Evolutionary conservation across 495 filamentous ascomycete species (phyloP).

Genomic region (Venustampulla echinocandica): DNA sequence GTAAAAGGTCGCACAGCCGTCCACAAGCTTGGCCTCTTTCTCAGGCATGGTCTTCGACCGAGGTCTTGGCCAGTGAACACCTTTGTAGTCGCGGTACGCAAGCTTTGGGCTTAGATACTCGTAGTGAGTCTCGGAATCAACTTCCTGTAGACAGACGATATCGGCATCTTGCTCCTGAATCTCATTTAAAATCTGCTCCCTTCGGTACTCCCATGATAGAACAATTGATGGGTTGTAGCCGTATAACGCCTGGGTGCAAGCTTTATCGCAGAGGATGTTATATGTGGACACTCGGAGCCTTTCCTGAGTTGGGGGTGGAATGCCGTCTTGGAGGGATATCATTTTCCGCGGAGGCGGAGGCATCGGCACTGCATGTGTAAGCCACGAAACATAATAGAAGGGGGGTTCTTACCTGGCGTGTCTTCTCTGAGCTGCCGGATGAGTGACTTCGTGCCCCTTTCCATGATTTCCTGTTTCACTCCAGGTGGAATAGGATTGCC

Average conservation of each 20-base stretch:
- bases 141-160: conserved; percentile 86
- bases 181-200: conserved; percentile 70
- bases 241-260: conserved; percentile 72
- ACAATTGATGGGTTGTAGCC: conserved; percentile 77
- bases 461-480: conserved; percentile 67
- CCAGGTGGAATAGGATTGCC: conserved; percentile 75
- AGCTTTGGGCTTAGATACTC: conserved; percentile 78
- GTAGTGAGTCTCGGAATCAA: conserved; percentile 82
- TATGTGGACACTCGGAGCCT: conserved; percentile 74
- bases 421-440: conserved; percentile 74
- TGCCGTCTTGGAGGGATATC: conserved; percentile 42
- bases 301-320: conserved; percentile 36
- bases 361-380: conserved; percentile 45
- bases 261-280: conserved; percentile 91
- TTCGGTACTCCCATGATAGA: conserved; percentile 78
- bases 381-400: conserved; percentile 6
- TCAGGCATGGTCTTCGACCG: conserved; percentile 85
- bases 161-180: conserved; percentile 74
- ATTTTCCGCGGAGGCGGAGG: conserved; percentile 48
- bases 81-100: conserved; percentile 79
- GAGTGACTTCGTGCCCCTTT: conserved; percentile 76
- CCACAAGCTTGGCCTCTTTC: conserved; percentile 74
- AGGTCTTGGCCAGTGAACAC: conserved; percentile 79
- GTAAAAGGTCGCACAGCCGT: conserved; percentile 95
- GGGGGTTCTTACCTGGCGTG: conserved; percentile 58